Conservation (phyloP, 73 alveolate species). For the Tetrahymena thermophila region DNA sequence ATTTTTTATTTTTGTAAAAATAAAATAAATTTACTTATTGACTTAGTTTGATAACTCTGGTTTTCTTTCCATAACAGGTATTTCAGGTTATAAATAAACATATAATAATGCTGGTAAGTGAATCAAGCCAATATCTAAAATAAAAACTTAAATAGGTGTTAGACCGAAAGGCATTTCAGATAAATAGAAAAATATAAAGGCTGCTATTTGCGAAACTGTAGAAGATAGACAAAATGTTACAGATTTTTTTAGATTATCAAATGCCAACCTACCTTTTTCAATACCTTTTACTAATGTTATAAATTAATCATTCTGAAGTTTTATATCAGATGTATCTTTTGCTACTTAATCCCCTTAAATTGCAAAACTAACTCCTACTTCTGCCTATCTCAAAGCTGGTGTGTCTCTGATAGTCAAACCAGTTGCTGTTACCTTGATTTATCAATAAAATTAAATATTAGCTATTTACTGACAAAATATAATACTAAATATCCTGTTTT, state of each 20-base stretch:
- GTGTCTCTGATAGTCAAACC: neutral
- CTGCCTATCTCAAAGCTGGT: neutral
- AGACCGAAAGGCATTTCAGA: neutral
- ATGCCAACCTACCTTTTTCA: neutral
- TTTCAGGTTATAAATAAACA: neutral
- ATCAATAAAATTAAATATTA: neutral
- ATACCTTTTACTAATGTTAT: neutral
- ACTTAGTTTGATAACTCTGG: neutral
- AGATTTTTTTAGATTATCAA: neutral
- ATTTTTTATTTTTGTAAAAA: neutral
- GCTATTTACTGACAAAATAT: neutral
- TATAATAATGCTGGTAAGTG: neutral
- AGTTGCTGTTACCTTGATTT: neutral
- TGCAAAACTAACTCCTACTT: neutral
- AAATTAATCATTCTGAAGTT: neutral
- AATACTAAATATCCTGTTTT: neutral
- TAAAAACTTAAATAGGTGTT: neutral
- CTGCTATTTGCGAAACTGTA: neutral
- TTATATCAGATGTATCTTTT: neutral
- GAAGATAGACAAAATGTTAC: neutral
- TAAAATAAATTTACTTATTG: neutral
- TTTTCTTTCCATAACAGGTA: neutral
- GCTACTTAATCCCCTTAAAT: neutral
- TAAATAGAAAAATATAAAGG: neutral
- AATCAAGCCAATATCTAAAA: neutral